Evolutionary conservation across 2,329 filamentous ascomycete genomes (phyloP), one percentile per base, ranked within the genome.

Genomic region (Exophiala lecanii-corni): DNA sequence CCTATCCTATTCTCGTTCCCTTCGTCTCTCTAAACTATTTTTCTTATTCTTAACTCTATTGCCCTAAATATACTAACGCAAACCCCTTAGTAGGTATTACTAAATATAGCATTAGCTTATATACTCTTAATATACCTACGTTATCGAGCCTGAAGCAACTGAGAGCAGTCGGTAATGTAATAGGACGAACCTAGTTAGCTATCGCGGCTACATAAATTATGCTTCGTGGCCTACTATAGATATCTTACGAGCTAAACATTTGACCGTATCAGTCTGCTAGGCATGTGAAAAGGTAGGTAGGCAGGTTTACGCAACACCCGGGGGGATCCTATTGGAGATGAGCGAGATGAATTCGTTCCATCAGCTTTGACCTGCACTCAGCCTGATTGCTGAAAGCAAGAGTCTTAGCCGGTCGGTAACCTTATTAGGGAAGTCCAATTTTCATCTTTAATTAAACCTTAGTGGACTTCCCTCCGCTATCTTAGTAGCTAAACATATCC

Each of bases 61-160:
- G n/a, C n/a, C n/a, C n/a, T n/a, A 28, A 28, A 28, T 9, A 9
- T 28, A n/a, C 25, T n/a, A 28, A 28, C 25, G 25, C 25, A 28
- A 28, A 28, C 25, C n/a, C 25, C 25, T 28, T n/a, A 28, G 25
- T 28, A 28, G n/a, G 25, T 28, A 28, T 28, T 28, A 28, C 25
- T 28, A 9, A 9, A 28, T n/a, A 28, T n/a, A 28, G n/a, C 25
- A 9, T 9, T 28, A 9, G 25, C n/a, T 28, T n/a, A 28, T 28
- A n/a, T n/a, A 28, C 25, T 28, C 25, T 28, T 9, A 28, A 28
- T 28, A 28, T 28, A n/a, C 25, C 25, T 28, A 28, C n/a, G 25
- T 28, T 28, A 28, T 28, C 25, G 25, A 28, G 25, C 25, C 25
- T 28, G 25, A 28, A 28, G 25, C 25, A 28, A 28, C n/a, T n/a